These are phyloP conservation scores for Lichtheimia hyalospora DNA, from an alignment of 371 early-diverging fungal genomes.

Conservation along the genomic window DNA sequence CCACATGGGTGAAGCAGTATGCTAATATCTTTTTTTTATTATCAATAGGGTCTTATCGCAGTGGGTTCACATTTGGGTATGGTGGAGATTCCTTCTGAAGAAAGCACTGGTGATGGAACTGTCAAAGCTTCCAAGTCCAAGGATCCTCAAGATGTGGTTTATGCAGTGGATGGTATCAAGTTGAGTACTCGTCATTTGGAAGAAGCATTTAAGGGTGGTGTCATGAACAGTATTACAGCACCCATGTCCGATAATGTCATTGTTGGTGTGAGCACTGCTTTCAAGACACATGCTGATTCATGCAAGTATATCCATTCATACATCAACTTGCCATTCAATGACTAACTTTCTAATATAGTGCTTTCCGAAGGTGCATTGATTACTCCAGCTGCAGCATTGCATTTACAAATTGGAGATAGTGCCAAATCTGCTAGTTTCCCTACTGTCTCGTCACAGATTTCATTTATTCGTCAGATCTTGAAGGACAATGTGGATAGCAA, in stretches of 20 bases:
- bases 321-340: background rate
- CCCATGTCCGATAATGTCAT: slow-evolving; percentile 43
- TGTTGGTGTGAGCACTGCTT: slow-evolving; percentile 37
- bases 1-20: background rate
- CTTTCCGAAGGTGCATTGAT: slow-evolving; percentile 28
- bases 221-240: slow-evolving; percentile 54
- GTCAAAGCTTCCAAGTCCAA: slow-evolving; percentile 21
- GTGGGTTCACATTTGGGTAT: slow-evolving; percentile 56
- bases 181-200: slow-evolving; percentile 57
- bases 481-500: slow-evolving; percentile 20
- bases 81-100: slow-evolving; percentile 58
- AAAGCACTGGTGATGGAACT: slow-evolving; percentile 51
- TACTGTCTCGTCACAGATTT: slow-evolving; percentile 67
- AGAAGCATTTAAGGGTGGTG: slow-evolving; percentile 64
- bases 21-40: background rate
- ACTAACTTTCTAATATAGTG: slow-evolving; percentile 4
- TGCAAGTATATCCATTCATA: background rate
- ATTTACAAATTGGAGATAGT: slow-evolving; percentile 55
- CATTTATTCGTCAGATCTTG: slow-evolving; percentile 53
- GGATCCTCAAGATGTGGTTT: slow-evolving; percentile 28
- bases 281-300: slow-evolving; percentile 19
- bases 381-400: slow-evolving; percentile 56
- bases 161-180: slow-evolving; percentile 61
- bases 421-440: slow-evolving; percentile 48
- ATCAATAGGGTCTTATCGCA: slow-evolving; percentile 50